Conservation (phyloP, 2,329 filamentous ascomycete species). For the Pseudocercospora fijiensis region DNA sequence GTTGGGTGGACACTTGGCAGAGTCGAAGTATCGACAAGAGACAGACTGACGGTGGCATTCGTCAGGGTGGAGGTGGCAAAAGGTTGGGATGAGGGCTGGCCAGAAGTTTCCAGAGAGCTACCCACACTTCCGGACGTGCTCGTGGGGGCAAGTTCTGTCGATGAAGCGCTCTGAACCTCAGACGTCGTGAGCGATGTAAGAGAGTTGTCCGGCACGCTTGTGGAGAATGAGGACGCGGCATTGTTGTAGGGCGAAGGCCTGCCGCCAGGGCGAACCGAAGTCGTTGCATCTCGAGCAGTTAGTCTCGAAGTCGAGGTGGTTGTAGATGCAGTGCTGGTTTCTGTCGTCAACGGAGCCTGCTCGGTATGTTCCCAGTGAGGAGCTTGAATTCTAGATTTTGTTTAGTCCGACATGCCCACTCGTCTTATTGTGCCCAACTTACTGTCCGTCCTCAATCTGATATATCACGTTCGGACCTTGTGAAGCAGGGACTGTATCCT, state of each 20-base stretch:
- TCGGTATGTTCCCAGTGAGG: slow-evolving; percentile 4
- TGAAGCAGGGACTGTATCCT: slow-evolving; percentile 4
- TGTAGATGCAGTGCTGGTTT: slow-evolving; percentile 3
- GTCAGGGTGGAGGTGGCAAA: slow-evolving; percentile 32
- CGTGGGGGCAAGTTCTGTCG: slow-evolving; percentile 18
- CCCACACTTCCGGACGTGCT: slow-evolving; percentile 25
- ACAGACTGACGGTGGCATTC: slow-evolving; percentile 30
- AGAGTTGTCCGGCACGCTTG: slow-evolving; percentile 29
- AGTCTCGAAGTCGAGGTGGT: slow-evolving; percentile 13
- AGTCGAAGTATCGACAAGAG: slow-evolving; percentile 34
- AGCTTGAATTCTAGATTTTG: slow-evolving; percentile 16
- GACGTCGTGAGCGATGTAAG: slow-evolving; percentile 33
- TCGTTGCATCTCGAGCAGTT: slow-evolving; percentile 18
- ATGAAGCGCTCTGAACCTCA: slow-evolving; percentile 33
- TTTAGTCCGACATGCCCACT: neutral
- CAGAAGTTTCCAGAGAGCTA: slow-evolving; percentile 31
- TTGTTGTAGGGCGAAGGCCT: neutral
- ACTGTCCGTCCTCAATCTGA: slow-evolving; percentile 22
- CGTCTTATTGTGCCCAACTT: neutral
- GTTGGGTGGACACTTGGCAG: slow-evolving; percentile 29
- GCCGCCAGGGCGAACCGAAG: neutral
- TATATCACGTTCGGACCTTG: slow-evolving; percentile 16
- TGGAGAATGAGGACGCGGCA: slow-evolving; percentile 17
- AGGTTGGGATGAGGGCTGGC: slow-evolving; percentile 31
- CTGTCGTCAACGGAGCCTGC: slow-evolving; percentile 1